phyloP scores from a whole-genome alignment of 148 eudicot genomes.

The Cornus kousa region DNA sequence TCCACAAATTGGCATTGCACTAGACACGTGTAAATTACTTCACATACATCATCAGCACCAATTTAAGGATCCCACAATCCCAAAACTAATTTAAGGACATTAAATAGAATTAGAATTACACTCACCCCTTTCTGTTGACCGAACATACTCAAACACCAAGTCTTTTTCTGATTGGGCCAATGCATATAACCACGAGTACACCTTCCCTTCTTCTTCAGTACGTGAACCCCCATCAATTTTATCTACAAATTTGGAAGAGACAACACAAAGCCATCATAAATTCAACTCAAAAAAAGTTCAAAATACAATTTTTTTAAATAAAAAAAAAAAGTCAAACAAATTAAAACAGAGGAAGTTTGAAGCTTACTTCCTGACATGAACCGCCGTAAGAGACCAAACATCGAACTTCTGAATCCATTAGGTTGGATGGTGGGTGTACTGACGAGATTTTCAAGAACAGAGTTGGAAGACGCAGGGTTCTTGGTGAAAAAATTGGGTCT shows the following conservation, averaged over 20 bases:
- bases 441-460: slow-evolving; percentile 26
- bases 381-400: slow-evolving; percentile 12
- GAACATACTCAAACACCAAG: slow-evolving; percentile 48
- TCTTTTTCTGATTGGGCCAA: slow-evolving; percentile 37
- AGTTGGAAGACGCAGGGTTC: slow-evolving; percentile 19
- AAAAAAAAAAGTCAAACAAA: neutral
- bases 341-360: neutral
- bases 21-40: neutral
- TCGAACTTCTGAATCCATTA: slow-evolving; percentile 20
- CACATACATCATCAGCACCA: neutral
- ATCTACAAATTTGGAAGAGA: slow-evolving; percentile 19
- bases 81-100: neutral
- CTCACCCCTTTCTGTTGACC: slow-evolving; percentile 53
- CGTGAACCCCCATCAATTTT: slow-evolving; percentile 32
- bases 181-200: slow-evolving; percentile 46
- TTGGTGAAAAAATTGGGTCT: neutral
- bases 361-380: slow-evolving; percentile 27
- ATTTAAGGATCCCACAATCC: neutral
- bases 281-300: neutral
- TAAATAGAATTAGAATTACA: neutral
- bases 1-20: neutral
- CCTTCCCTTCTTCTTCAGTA: slow-evolving; percentile 44
- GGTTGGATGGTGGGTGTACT: neutral
- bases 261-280: slow-evolving; percentile 9
- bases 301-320: neutral